A percentile compares a stretch with the other conserved stretches of the same genome.
Evolutionary conservation across 441 rosid species (phyloP).

Genomic region (Gossypium aridum): DNA sequence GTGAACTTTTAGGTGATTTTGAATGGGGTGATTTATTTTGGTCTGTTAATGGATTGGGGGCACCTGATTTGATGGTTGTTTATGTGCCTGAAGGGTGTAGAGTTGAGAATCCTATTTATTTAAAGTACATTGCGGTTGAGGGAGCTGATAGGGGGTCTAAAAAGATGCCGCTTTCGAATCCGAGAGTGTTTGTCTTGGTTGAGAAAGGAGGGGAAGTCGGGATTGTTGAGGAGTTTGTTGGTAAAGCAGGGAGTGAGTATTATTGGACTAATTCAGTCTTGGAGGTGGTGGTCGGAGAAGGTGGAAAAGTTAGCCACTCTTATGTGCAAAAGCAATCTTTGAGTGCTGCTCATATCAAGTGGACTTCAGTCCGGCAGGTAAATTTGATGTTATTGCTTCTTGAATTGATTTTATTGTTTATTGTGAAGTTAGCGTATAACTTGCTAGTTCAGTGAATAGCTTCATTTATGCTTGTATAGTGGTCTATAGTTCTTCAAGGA

Average conservation of each 20-base stretch:
- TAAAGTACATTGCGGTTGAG: conserved; percentile 61
- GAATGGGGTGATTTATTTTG: conserved; percentile 76
- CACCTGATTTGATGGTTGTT: conserved; percentile 75
- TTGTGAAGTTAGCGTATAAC: neutral
- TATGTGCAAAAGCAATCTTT: conserved; percentile 75
- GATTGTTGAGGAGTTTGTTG: conserved; percentile 67
- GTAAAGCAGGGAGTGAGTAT: conserved; percentile 38
- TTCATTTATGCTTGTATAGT: neutral
- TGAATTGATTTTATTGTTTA: neutral
- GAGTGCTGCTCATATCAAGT: conserved; percentile 76
- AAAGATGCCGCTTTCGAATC: conserved; percentile 73
- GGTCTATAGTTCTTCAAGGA: neutral
- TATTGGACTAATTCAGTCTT: conserved; percentile 84
- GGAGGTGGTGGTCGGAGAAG: conserved; percentile 59
- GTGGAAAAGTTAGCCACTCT: conserved; percentile 68
- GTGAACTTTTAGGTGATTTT: conserved; percentile 40
- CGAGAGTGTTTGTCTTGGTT: conserved; percentile 74
- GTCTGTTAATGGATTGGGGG: conserved; percentile 83
- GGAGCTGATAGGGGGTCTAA: conserved; percentile 50
- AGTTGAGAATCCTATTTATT: conserved; percentile 53
- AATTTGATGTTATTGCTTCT: conserved; percentile 14
- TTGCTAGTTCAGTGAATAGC: neutral
- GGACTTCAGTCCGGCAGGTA: conserved; percentile 87
- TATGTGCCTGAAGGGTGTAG: conserved; percentile 77
- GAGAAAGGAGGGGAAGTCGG: conserved; percentile 85